These are phyloP conservation scores for Urochloa ruziziensis DNA, from an alignment of 176 grass and related monocot genomes.

Conservation along the genomic window DNA sequence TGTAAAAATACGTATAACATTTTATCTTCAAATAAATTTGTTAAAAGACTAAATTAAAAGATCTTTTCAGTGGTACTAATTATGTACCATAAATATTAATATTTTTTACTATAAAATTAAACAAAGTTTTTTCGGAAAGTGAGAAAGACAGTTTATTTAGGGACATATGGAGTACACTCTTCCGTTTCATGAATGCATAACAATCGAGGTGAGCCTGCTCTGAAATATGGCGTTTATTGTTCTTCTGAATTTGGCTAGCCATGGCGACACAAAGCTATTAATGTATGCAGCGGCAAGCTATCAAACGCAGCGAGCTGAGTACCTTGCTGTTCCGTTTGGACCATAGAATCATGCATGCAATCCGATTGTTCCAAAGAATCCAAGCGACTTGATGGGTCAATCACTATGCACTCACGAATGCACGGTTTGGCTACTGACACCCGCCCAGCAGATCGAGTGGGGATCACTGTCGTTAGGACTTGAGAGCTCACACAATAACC, in stretches of 20 bases:
- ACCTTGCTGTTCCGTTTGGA: background rate
- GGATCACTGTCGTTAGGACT: slow-evolving; percentile 1
- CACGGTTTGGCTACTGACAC: slow-evolving; percentile 10
- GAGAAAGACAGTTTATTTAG: no score
- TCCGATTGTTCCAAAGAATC: background rate
- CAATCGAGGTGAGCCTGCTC: background rate
- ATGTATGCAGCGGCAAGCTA: background rate
- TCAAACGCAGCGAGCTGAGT: background rate
- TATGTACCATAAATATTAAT: no score
- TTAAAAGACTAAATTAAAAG: no score
- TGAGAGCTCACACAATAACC: background rate
- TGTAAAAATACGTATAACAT: no score
- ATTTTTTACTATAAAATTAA: no score
- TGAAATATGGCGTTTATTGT: background rate
- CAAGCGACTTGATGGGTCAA: slow-evolving; percentile 14
- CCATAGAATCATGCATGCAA: background rate
- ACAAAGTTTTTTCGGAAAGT: no score
- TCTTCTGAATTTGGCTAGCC: background rate
- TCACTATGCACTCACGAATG: background rate
- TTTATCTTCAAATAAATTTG: no score
- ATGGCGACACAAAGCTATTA: background rate
- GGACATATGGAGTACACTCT: background rate
- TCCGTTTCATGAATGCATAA: background rate
- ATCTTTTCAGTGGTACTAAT: no score
- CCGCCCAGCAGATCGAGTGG: slow-evolving; percentile 2